A percentile compares a stretch with the other conserved stretches of the same genome.
These are phyloP conservation scores for Microbotryomycetes sp. DNA, from an alignment of 1,284 basidiomycete genomes.

Conservation along the genomic window DNA sequence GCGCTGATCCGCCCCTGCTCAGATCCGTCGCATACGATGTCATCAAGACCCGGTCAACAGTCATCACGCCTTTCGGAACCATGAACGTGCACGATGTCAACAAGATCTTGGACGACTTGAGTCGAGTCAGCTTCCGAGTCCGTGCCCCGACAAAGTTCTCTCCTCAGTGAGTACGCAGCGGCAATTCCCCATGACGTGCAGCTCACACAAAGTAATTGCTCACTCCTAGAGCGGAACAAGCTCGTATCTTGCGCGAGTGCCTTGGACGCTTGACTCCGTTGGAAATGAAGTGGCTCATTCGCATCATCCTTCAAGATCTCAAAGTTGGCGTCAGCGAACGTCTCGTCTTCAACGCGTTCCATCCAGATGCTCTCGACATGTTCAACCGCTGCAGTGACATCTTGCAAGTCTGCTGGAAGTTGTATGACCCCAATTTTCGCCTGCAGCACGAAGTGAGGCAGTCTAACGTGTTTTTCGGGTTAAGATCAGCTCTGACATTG, in stretches of 20 bases:
- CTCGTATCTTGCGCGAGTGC: constrained; percentile 63
- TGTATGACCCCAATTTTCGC: constrained; percentile 44
- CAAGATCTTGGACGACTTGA: constrained; percentile 64
- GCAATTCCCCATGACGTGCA: neutral
- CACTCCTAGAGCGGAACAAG: constrained; percentile 59
- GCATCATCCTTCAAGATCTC: constrained; percentile 75
- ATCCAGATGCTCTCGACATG: constrained; percentile 80
- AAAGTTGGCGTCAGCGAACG: constrained; percentile 56
- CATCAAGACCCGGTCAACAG: constrained; percentile 72
- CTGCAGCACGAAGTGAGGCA: constrained; percentile 42
- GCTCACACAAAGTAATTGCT: constrained; percentile 19
- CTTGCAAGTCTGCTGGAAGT: constrained; percentile 69
- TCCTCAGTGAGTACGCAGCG: constrained; percentile 57
- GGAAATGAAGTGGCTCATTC: constrained; percentile 85
- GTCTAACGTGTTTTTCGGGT: too few species aligned
- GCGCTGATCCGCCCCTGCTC: constrained; percentile 21
- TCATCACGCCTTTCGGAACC: constrained; percentile 57
- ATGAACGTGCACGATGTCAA: constrained; percentile 76
- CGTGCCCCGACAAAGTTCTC: neutral
- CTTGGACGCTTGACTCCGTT: constrained; percentile 70
- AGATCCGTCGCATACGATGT: constrained; percentile 66
- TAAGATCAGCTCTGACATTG: too few species aligned
- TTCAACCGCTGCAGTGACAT: constrained; percentile 93
- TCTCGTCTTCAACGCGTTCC: constrained; percentile 76
- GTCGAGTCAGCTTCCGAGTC: constrained; percentile 48